phyloP scores from a whole-genome alignment of 331 rosid species.

The Quercus phellos region DNA sequence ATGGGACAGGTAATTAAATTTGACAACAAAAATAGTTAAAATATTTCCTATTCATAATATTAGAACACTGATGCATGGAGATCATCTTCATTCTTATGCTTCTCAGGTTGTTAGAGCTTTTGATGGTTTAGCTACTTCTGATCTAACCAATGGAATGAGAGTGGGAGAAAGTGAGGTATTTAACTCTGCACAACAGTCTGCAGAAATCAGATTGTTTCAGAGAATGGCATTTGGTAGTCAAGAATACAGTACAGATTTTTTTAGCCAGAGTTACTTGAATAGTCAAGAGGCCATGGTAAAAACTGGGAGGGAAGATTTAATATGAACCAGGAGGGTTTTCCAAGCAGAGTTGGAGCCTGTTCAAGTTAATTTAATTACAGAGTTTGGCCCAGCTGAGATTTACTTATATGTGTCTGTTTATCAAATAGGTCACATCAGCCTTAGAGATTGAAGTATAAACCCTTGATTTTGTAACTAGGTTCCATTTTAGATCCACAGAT shows the following conservation, averaged over 20 bases:
- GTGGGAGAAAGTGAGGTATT: conserved; percentile 69
- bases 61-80: neutral
- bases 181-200: conserved; percentile 66
- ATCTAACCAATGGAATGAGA: conserved; percentile 82
- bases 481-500: conserved; percentile 19
- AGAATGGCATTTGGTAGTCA: conserved; percentile 80
- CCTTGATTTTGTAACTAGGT: conserved; percentile 27
- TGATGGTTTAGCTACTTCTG: conserved; percentile 56
- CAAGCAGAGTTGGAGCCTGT: conserved; percentile 21
- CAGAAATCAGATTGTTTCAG: conserved; percentile 57
- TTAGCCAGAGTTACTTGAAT: conserved; percentile 42
- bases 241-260: conserved; percentile 62
- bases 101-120: conserved; percentile 86
- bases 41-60: neutral
- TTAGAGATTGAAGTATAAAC: conserved; percentile 9
- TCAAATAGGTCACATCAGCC: conserved; percentile 29
- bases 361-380: conserved; percentile 16
- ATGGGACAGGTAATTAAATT: conserved; percentile 79
- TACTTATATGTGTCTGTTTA: conserved; percentile 8
- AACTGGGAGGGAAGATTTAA: conserved; percentile 10
- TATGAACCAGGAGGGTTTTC: conserved; percentile 19
- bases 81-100: conserved; percentile 18
- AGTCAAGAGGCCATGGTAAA: conserved; percentile 31
- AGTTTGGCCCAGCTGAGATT: conserved; percentile 14
- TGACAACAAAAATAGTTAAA: neutral